Evolutionary conservation across 257 asterid genomes (phyloP), one percentile per base, ranked within the genome.

Genomic region (Solanum chilense): DNA sequence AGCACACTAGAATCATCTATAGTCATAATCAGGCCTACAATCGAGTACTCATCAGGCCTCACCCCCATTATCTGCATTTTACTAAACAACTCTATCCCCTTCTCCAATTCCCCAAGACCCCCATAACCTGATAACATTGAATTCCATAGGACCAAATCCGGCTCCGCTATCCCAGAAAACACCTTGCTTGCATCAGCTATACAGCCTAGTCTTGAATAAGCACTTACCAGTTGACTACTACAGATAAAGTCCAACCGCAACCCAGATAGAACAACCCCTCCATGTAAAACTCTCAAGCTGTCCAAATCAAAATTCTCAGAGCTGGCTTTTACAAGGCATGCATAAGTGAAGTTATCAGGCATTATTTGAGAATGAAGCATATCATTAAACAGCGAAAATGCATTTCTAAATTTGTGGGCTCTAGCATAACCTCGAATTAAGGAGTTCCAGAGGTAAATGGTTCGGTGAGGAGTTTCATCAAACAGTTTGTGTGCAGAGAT

Each of bases 111-210:
- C 13, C 96, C 94, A 37, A 83, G 73, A 66, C 88, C 89, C n/a
- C 96, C 97, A 88, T 90, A 94, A 49, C 95, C 93, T 0, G 92
- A 91, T 62, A 94, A 90, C 94, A 97, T 95, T 0, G 98, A 91
- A 87, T 95, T 97, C 92, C 95, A 97, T 15, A 92, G 88, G 82
- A 94, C 99, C 87, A 95, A 90, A 92, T 97, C 99, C 1, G 99
- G 99, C 35, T 86, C 92, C 12, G 85, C 42, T 37, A 93, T 93
- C 87, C 90, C 87, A 76, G 49, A 21, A 86, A 97, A 97, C 84
- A 93, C 91, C 23, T 3, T 76, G 35, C 88, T 86, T 2, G 98
- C 98, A 86, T 92, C 93, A 58, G 89, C 89, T 27, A 90, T 89
- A 82, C 70, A 86, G 66, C 94, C 93, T 20, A 94, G 37, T 89